phyloP scores from a whole-genome alignment of 2,329 filamentous ascomycete species.

The Didymella pomorum region DNA sequence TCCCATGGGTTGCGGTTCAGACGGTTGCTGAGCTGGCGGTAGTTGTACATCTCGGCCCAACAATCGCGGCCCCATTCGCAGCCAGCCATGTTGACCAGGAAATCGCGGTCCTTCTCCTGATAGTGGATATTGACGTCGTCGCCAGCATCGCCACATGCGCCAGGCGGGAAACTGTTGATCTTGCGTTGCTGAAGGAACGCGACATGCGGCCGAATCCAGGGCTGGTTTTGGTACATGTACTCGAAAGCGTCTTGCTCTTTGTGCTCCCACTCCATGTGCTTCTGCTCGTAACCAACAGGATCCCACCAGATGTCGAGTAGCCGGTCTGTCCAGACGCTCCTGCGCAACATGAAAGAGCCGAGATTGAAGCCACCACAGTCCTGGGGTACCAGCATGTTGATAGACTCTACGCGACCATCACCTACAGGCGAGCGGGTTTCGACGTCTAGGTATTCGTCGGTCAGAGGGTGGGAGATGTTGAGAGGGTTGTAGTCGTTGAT shows the following conservation, averaged over 20 bases:
- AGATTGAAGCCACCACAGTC: conserved; percentile 97
- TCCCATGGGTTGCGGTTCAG: conserved; percentile 88
- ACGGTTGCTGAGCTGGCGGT: conserved; percentile 87
- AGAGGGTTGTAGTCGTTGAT: conserved; percentile 97
- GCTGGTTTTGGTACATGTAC: conserved; percentile 87
- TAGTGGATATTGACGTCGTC: conserved; percentile 86
- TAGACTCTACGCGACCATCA: conserved; percentile 77
- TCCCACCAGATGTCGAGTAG: conserved; percentile 98
- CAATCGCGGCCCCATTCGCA: conserved; percentile 97
- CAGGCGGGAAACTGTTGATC: conserved; percentile 93
- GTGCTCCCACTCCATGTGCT: conserved; percentile 98
- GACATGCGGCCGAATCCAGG: conserved; percentile 88
- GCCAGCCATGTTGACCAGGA: conserved; percentile 97
- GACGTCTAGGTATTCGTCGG: conserved; percentile 77
- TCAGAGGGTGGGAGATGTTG: conserved; percentile 86
- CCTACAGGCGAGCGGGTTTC: conserved; percentile 75
- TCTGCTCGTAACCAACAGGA: conserved; percentile 95
- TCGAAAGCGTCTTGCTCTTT: conserved; percentile 97
- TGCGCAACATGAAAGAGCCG: conserved; percentile 89
- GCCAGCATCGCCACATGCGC: conserved; percentile 82
- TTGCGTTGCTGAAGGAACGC: conserved; percentile 90
- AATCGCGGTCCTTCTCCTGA: conserved; percentile 82
- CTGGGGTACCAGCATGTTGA: conserved; percentile 89
- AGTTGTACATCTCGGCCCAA: conserved; percentile 97
- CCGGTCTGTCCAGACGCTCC: conserved; percentile 88